A percentile compares a stretch with the other conserved stretches of the same genome.
Evolutionary conservation across 78 protist species (phyloP).

Genomic region (Diacronema lutheri): DNA sequence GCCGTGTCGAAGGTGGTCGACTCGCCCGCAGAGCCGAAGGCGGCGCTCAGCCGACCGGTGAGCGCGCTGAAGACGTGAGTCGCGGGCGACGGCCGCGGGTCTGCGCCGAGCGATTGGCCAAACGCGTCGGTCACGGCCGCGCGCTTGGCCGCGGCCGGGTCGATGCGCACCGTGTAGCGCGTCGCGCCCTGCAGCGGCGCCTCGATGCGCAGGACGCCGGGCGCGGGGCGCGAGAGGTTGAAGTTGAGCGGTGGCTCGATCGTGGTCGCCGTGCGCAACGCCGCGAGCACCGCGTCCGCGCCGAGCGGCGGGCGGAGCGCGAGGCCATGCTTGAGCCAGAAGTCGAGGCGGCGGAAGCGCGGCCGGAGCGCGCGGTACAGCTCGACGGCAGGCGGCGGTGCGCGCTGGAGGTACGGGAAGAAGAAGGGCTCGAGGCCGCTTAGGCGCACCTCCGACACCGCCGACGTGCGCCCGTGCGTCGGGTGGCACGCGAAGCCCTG

Average conservation of each 20-base stretch:
- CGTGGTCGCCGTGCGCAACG: not conserved
- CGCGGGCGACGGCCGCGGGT: no score
- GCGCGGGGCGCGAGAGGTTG: not conserved
- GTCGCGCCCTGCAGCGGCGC: not conserved
- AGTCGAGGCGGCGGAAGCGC: not conserved
- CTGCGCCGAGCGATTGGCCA: not conserved
- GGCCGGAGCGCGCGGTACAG: not conserved
- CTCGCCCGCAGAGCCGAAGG: no score
- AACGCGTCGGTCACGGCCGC: not conserved
- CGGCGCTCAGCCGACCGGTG: no score
- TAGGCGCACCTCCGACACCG: not conserved
- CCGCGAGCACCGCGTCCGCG: not conserved
- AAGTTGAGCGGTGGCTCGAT: not conserved
- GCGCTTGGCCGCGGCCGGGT: not conserved
- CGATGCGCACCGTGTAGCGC: not conserved
- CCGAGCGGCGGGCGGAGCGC: no score
- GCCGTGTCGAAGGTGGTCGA: no score
- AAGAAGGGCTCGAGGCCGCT: not conserved
- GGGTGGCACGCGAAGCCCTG: not conserved
- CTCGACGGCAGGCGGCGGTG: not conserved
- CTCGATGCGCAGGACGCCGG: not conserved
- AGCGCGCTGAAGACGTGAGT: no score
- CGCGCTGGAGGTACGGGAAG: not conserved
- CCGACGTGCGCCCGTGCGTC: not conserved
- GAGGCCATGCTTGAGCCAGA: conserved; percentile 3